Evolutionary conservation across 1,139 yeast genomes (phyloP).

Genomic region (Suhomyces terraborum): DNA sequence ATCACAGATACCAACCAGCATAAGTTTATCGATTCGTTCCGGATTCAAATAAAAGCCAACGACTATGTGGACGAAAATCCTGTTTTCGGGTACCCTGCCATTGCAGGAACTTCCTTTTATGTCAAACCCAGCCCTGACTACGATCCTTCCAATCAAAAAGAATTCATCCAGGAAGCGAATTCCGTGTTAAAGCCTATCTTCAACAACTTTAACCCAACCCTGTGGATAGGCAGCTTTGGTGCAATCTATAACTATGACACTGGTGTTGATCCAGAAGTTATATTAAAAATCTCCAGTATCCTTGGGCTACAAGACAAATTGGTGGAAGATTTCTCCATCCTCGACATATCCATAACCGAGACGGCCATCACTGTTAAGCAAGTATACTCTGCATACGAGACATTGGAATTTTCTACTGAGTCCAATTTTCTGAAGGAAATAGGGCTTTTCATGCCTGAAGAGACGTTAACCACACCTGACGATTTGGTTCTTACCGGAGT

Average conservation of each 20-base stretch:
- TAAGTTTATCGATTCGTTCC: slow-evolving; percentile 20
- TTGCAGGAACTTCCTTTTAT: slow-evolving; percentile 30
- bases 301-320: background rate
- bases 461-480: slow-evolving; percentile 28
- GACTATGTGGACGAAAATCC: slow-evolving; percentile 11
- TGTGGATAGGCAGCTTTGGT: slow-evolving; percentile 6
- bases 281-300: background rate
- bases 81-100: slow-evolving; percentile 29
- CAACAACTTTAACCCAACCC: background rate
- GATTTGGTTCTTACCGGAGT: slow-evolving; percentile 41
- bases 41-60: slow-evolving; percentile 27
- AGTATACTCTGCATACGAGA: slow-evolving; percentile 1
- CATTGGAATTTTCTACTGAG: background rate
- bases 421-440: slow-evolving; percentile 26
- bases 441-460: slow-evolving; percentile 38
- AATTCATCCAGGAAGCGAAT: slow-evolving; percentile 26
- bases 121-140: slow-evolving; percentile 25
- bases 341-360: slow-evolving; percentile 1
- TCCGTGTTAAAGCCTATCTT: slow-evolving; percentile 17
- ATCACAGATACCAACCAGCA: slow-evolving; percentile 8
- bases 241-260: background rate
- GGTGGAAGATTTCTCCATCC: slow-evolving; percentile 3
- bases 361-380: slow-evolving; percentile 5
- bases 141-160: slow-evolving; percentile 17
- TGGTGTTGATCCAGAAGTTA: background rate